These are phyloP conservation scores for Persicaria tinctoria DNA, from an alignment of 148 eudicot genomes.

Conservation along the genomic window DNA sequence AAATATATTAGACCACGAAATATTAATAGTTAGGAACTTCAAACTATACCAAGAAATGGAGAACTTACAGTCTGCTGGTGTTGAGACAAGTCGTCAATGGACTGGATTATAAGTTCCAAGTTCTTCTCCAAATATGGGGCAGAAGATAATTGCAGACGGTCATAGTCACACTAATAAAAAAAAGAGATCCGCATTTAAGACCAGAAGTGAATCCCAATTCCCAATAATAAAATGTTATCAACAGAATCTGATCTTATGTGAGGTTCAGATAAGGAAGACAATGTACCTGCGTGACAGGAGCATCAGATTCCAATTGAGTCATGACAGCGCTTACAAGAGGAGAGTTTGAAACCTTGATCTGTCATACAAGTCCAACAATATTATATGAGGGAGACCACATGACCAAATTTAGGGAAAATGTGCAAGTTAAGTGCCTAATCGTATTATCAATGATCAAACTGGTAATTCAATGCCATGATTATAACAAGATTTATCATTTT, in stretches of 20 bases:
- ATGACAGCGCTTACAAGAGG: slow-evolving; percentile 92
- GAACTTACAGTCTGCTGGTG: not conserved
- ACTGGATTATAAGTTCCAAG: not conserved
- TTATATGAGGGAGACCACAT: not conserved
- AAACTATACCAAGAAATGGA: not conserved
- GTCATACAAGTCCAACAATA: slow-evolving; percentile 12
- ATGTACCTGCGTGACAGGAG: slow-evolving; percentile 81
- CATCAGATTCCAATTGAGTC: slow-evolving; percentile 84
- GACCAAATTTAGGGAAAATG: not conserved
- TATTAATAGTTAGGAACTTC: not conserved
- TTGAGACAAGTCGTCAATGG: not conserved
- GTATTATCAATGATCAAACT: too few species aligned
- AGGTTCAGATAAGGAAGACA: not conserved
- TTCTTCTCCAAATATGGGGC: slow-evolving; percentile 14
- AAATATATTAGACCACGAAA: not conserved
- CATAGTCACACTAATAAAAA: slow-evolving; percentile 9
- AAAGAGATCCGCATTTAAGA: not conserved
- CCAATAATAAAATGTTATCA: too few species aligned
- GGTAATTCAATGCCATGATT: too few species aligned
- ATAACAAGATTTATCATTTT: too few species aligned
- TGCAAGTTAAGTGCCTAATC: too few species aligned
- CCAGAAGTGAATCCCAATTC: not conserved
- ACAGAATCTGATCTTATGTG: too few species aligned
- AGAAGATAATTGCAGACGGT: slow-evolving; percentile 10
- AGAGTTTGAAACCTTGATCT: slow-evolving; percentile 96